Conservation (phyloP, 2,329 filamentous ascomycete genomes). For the Botrytis byssoidea region DNA sequence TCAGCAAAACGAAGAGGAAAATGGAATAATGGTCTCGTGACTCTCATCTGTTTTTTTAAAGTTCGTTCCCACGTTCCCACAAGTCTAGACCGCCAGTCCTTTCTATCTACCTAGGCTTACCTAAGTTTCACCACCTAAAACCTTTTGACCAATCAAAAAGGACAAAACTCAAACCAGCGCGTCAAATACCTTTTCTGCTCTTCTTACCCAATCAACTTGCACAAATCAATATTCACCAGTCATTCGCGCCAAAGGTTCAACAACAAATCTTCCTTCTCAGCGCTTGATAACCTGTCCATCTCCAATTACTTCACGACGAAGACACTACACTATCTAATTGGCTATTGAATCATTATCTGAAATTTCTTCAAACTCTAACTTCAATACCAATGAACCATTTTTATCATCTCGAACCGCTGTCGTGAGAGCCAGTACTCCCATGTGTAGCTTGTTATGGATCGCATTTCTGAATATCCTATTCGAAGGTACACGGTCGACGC, state of each 20-base stretch:
- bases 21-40: neutral
- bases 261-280: slow-evolving; percentile 20
- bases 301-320: slow-evolving; percentile 20
- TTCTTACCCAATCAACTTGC: slow-evolving; percentile 17
- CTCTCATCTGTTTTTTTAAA: neutral
- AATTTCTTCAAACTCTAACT: neutral
- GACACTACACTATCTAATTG: slow-evolving; percentile 31
- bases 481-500: slow-evolving; percentile 36
- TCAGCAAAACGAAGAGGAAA: neutral
- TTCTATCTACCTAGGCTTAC: neutral
- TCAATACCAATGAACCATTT: slow-evolving; percentile 11
- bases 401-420: slow-evolving; percentile 24
- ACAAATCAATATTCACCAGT: slow-evolving; percentile 2
- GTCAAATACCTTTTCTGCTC: slow-evolving; percentile 8
- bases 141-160: neutral
- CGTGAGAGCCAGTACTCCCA: slow-evolving; percentile 25
- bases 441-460: slow-evolving; percentile 27
- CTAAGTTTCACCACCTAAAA: neutral
- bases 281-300: slow-evolving; percentile 34
- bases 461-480: slow-evolving; percentile 30
- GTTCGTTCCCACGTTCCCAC: neutral
- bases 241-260: slow-evolving; percentile 11
- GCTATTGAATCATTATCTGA: neutral
- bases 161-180: slow-evolving; percentile 1
- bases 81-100: neutral